Conservation (phyloP, 140 eudicot genomes). For the Ambrosia hybrid region DNA sequence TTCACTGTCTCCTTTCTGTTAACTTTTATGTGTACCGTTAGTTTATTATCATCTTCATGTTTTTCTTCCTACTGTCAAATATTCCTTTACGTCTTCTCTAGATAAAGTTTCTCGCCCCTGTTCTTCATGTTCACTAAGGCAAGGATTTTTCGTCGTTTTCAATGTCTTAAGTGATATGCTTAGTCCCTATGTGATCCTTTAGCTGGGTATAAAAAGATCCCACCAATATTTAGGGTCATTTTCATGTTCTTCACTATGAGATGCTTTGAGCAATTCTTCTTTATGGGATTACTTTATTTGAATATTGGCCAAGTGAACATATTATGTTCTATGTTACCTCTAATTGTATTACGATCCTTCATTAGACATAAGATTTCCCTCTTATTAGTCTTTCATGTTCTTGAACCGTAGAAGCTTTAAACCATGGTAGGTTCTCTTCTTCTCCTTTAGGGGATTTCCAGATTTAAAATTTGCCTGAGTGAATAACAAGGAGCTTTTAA, state of each 20-base stretch:
- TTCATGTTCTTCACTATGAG: slow-evolving; percentile 5
- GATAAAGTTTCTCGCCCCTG: slow-evolving; percentile 12
- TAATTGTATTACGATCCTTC: not conserved
- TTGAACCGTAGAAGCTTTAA: not conserved
- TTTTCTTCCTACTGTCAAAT: slow-evolving; percentile 2
- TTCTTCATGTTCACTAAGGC: slow-evolving; percentile 16
- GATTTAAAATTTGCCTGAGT: not conserved
- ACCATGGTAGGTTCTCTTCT: slow-evolving; percentile 17
- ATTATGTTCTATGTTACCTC: slow-evolving; percentile 6
- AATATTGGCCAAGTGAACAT: slow-evolving; percentile 3
- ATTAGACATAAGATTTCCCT: slow-evolving; percentile 6
- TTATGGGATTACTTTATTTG: slow-evolving; percentile 10
- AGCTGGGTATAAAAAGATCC: not conserved
- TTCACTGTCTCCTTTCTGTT: slow-evolving; percentile 14
- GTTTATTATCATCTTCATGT: not conserved
- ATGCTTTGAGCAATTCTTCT: slow-evolving; percentile 11
- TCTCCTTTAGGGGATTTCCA: not conserved
- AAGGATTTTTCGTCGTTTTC: not conserved
- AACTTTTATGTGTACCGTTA: slow-evolving; percentile 15
- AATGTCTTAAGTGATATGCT: not conserved
- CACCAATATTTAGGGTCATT: not conserved
- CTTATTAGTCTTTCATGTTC: slow-evolving; percentile 9
- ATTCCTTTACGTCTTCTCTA: slow-evolving; percentile 13
- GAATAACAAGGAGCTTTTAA: slow-evolving; percentile 12
- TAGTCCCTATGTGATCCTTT: too few species aligned